Percentiles rank a stretch among this genome's conserved stretches.
Evolutionary conservation across 2,329 filamentous ascomycete species (phyloP).

Genomic region (Trichoderma guizhouense): DNA sequence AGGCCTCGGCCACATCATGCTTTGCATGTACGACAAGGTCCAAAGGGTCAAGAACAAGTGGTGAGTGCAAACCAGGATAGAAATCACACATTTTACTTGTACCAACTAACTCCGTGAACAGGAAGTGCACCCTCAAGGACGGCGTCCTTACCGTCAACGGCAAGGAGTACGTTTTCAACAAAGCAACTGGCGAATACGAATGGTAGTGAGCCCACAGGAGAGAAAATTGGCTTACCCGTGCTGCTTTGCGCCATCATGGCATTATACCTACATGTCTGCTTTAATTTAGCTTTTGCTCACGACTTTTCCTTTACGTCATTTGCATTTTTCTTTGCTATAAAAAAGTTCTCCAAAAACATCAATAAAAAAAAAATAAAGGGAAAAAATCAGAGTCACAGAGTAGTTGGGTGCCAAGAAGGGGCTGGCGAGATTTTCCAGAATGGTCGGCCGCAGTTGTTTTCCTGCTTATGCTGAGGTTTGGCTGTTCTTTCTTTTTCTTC

Average conservation of each 20-base stretch:
- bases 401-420: background rate
- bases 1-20: slow-evolving; percentile 82
- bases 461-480: background rate
- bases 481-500: background rate
- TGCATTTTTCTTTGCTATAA: background rate
- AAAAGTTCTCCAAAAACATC: background rate
- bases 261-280: background rate
- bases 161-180: slow-evolving; percentile 97
- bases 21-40: slow-evolving; percentile 99
- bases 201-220: slow-evolving; percentile 59
- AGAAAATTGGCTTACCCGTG: background rate
- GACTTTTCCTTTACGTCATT: background rate
- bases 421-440: background rate
- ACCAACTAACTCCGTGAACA: slow-evolving; percentile 33
- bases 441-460: background rate
- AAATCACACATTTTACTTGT: background rate
- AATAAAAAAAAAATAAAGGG: background rate
- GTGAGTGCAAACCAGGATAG: slow-evolving; percentile 40
- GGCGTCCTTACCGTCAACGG: slow-evolving; percentile 90
- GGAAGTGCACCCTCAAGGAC: slow-evolving; percentile 98
- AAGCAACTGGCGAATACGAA: slow-evolving; percentile 95
- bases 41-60: slow-evolving; percentile 99
- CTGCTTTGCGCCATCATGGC: background rate
- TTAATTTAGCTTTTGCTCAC: slow-evolving; percentile 9
- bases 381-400: background rate